A percentile compares a stretch with the other conserved stretches of the same genome.
These are phyloP conservation scores for Artemisia argyi DNA, from an alignment of 129 eudicot species.

Conservation along the genomic window DNA sequence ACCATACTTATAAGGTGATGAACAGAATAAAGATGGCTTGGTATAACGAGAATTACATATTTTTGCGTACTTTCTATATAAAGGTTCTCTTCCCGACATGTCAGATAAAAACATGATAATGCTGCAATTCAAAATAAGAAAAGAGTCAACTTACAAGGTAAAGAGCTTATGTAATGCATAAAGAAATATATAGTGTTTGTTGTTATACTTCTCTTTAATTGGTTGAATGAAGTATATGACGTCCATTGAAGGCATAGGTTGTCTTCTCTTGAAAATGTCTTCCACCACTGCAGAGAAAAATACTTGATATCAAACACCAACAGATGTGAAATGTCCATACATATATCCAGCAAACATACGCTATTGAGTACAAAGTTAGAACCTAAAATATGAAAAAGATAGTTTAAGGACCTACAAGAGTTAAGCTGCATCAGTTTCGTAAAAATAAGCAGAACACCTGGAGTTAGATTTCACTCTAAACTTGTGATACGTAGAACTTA, in stretches of 20 bases:
- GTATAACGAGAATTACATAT: constrained; percentile 9
- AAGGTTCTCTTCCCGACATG: constrained; percentile 99
- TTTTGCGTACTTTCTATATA: constrained; percentile 71
- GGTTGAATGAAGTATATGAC: constrained; percentile 90
- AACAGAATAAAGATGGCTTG: constrained; percentile 3
- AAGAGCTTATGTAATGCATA: not conserved
- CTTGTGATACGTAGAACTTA: too few species aligned
- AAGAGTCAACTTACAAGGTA: constrained; percentile 15
- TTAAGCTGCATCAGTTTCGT: too few species aligned
- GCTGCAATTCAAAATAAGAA: constrained; percentile 50
- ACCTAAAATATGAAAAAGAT: not conserved
- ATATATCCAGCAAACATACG: constrained; percentile 8
- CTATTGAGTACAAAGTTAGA: not conserved
- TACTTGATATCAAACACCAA: not conserved
- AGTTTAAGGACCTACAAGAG: too few species aligned
- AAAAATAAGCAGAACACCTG: too few species aligned
- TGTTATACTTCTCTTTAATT: constrained; percentile 75
- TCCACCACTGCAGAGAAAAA: constrained; percentile 77
- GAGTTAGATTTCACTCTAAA: too few species aligned
- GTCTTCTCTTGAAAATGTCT: constrained; percentile 91
- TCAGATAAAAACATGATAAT: constrained; percentile 92
- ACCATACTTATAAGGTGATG: constrained; percentile 2
- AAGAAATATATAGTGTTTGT: not conserved
- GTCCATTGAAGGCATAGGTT: constrained; percentile 94
- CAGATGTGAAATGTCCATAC: not conserved